Conservation (phyloP, 139 green algal genomes). For the Deuterostichococcus epilithicus region DNA sequence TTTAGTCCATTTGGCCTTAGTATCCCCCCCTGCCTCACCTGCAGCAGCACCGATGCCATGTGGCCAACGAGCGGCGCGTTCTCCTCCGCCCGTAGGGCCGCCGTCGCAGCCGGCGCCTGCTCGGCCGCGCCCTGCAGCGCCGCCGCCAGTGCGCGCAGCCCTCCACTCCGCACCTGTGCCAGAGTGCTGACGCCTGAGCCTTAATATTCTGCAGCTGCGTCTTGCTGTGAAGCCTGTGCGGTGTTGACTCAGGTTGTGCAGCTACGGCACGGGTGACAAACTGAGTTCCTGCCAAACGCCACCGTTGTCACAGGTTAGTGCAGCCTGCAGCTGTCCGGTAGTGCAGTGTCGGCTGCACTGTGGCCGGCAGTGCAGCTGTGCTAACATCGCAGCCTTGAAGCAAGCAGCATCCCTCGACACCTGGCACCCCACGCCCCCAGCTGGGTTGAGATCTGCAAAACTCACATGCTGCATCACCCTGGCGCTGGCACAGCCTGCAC, state of each 20-base stretch:
- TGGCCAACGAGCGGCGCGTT: slow-evolving; percentile 41
- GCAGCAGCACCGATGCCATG: slow-evolving; percentile 33
- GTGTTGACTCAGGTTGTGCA: not conserved
- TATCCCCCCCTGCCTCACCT: not conserved
- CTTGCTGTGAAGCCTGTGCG: not conserved
- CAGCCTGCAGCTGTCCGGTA: not conserved
- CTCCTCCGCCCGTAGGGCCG: slow-evolving; percentile 8
- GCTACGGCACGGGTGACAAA: not conserved
- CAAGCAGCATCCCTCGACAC: not conserved
- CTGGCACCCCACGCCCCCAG: not conserved
- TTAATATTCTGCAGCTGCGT: not conserved
- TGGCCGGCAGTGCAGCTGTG: not conserved
- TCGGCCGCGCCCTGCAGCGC: not conserved
- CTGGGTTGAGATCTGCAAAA: not conserved
- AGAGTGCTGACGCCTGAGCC: too few relatives aligned
- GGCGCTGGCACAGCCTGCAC: not conserved
- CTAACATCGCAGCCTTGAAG: not conserved
- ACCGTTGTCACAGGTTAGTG: not conserved
- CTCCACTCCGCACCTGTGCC: not conserved
- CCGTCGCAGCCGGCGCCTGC: not conserved
- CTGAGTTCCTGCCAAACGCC: not conserved
- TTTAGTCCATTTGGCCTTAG: not conserved
- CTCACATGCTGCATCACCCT: not conserved
- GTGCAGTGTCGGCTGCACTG: not conserved
- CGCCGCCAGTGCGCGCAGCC: not conserved